These are phyloP conservation scores for Pseudozyma thailandica DNA, from an alignment of 1,284 basidiomycete species.

Conservation along the genomic window DNA sequence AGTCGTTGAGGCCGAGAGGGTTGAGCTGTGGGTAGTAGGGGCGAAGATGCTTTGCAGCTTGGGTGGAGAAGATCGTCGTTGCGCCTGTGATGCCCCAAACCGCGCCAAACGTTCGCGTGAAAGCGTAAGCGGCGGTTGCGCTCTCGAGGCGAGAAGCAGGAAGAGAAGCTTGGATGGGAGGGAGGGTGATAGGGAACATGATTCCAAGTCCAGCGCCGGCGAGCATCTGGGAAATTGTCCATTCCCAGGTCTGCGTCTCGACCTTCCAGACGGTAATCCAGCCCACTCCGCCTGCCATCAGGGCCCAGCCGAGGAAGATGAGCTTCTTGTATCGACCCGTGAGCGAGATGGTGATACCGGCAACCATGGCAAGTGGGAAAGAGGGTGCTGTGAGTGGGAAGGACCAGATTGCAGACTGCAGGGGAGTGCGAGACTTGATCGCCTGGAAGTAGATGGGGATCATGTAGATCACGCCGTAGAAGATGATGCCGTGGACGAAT, in stretches of 20 bases:
- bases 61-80: slow-evolving; percentile 48
- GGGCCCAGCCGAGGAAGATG: slow-evolving; percentile 67
- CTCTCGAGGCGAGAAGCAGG: slow-evolving; percentile 33
- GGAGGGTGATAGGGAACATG: slow-evolving; percentile 49
- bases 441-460: slow-evolving; percentile 71
- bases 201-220: slow-evolving; percentile 43
- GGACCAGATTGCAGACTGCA: slow-evolving; percentile 70
- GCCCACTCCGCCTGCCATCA: slow-evolving; percentile 53
- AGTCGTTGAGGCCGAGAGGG: slow-evolving; percentile 35
- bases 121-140: slow-evolving; percentile 48
- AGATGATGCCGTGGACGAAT: slow-evolving; percentile 64
- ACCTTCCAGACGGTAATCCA: slow-evolving; percentile 68
- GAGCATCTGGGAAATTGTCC: slow-evolving; percentile 67
- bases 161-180: slow-evolving; percentile 46
- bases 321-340: slow-evolving; percentile 60
- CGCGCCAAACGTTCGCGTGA: slow-evolving; percentile 48
- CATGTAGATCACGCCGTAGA: slow-evolving; percentile 60
- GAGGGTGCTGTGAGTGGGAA: slow-evolving; percentile 65
- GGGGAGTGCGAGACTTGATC: slow-evolving; percentile 70
- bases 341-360: slow-evolving; percentile 52
- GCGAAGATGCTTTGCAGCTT: slow-evolving; percentile 12
- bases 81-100: slow-evolving; percentile 52
- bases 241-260: slow-evolving; percentile 61
- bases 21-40: slow-evolving; percentile 20
- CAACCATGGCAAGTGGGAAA: slow-evolving; percentile 42